phyloP scores from a whole-genome alignment of 2,329 filamentous ascomycete species.

The Diaporthe citriasiana region DNA sequence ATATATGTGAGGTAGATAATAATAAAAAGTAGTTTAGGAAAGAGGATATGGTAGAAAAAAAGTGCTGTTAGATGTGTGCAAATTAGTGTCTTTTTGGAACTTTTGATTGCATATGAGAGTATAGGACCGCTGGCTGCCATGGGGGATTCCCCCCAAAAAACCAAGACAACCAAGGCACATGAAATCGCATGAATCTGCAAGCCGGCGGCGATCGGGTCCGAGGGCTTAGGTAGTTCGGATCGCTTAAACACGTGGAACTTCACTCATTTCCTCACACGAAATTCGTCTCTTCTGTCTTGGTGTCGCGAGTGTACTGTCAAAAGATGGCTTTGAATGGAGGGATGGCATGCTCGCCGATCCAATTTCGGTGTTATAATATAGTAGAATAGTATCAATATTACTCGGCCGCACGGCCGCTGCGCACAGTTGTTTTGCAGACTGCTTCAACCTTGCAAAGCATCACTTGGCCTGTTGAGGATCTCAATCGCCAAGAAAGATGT shows the following conservation, averaged over 20 bases:
- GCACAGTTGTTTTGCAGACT: not conserved
- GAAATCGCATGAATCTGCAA: constrained; percentile 20
- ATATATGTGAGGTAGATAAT: no score
- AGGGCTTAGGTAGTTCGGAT: constrained; percentile 3
- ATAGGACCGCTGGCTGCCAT: not conserved
- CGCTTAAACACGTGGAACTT: not conserved
- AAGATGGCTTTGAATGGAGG: not conserved
- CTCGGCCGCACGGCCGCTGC: not conserved
- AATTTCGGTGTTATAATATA: not conserved
- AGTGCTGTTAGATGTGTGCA: no score
- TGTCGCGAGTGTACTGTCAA: not conserved
- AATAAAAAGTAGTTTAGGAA: no score
- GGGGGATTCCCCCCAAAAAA: not conserved
- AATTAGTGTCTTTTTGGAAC: no score
- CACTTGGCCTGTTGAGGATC: not conserved
- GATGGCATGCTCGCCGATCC: not conserved
- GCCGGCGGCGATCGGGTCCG: constrained; percentile 21
- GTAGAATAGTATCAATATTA: not conserved
- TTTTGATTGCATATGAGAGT: no score
- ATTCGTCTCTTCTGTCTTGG: not conserved
- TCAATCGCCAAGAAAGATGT: not conserved
- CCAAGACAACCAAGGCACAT: constrained; percentile 13
- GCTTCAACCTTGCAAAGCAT: not conserved
- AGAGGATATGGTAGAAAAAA: no score
- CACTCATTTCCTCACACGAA: constrained; percentile 4